Percentiles rank a stretch among this genome's conserved stretches.
Conservation (phyloP, 805 yeast species). For the Pichia nakasei region DNA sequence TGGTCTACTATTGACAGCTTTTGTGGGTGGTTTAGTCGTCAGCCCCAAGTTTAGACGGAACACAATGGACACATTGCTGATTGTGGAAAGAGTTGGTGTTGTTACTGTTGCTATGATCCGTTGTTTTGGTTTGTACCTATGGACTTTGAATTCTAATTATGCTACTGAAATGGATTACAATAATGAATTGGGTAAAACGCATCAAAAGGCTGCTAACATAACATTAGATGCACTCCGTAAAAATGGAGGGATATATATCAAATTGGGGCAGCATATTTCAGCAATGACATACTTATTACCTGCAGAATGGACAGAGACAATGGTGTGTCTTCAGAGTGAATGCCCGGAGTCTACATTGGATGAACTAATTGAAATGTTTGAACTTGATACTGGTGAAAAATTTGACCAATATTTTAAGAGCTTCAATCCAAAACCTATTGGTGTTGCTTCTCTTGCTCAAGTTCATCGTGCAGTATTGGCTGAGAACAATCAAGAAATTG, state of each 20-base stretch:
- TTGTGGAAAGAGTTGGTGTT: conserved; percentile 46
- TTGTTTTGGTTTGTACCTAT: conserved; percentile 66
- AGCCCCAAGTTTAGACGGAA: conserved; percentile 30
- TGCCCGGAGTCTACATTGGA: conserved; percentile 76
- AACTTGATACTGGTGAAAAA: conserved; percentile 50
- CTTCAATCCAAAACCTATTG: conserved; percentile 71
- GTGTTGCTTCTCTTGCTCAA: conserved; percentile 94
- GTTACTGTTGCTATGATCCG: conserved; percentile 61
- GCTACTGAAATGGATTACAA: conserved; percentile 40
- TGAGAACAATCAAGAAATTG: conserved; percentile 56
- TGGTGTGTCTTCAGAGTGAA: conserved; percentile 85
- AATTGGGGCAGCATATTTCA: conserved; percentile 88
- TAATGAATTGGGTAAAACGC: conserved; percentile 55
- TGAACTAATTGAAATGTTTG: conserved; percentile 61
- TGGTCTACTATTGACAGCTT: conserved; percentile 9
- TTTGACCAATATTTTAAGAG: conserved; percentile 57
- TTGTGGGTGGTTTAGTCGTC: conserved; percentile 17
- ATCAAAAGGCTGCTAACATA: conserved; percentile 64
- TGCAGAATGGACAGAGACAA: conserved; percentile 88
- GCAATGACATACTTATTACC: conserved; percentile 92
- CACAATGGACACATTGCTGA: conserved; percentile 28
- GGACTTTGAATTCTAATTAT: conserved; percentile 33
- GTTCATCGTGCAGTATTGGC: conserved; percentile 72
- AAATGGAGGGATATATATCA: conserved; percentile 91
- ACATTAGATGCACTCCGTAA: conserved; percentile 71